Conservation (phyloP, 345 rosid species). For the Melaleuca quinquenervia region DNA sequence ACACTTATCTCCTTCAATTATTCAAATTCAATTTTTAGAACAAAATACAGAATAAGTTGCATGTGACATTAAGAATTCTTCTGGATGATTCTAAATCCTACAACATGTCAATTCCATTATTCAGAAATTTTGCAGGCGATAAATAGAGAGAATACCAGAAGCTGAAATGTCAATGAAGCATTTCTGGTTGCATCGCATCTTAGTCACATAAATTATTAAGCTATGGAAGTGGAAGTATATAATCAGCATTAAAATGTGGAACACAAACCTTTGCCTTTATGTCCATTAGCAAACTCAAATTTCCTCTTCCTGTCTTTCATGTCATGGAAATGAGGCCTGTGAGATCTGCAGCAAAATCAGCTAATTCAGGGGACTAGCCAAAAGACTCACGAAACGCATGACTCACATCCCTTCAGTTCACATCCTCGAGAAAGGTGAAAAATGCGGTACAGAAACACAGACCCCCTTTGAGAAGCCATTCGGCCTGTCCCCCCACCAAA, state of each 20-base stretch:
- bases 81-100: neutral
- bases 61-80: neutral
- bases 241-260: neutral
- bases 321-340: slow-evolving; percentile 38
- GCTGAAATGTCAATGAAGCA: neutral
- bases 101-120: neutral
- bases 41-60: neutral
- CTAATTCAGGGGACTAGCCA: slow-evolving; percentile 1
- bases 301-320: slow-evolving; percentile 35
- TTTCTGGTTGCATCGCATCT: neutral
- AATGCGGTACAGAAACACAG: slow-evolving; percentile 3
- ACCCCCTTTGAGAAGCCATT: slow-evolving; percentile 33
- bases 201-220: neutral
- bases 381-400: neutral
- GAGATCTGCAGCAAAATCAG: slow-evolving; percentile 28
- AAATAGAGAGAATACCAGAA: neutral
- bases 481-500: slow-evolving; percentile 16
- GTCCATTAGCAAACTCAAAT: slow-evolving; percentile 24
- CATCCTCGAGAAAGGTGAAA: neutral
- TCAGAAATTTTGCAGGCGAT: neutral
- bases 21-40: neutral
- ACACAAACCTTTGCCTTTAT: slow-evolving; percentile 39
- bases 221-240: neutral
- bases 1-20: neutral
- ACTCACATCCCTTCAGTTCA: neutral